phyloP scores from a whole-genome alignment of 768 basidiomycete genomes.

The Cytidiella melzeri region DNA sequence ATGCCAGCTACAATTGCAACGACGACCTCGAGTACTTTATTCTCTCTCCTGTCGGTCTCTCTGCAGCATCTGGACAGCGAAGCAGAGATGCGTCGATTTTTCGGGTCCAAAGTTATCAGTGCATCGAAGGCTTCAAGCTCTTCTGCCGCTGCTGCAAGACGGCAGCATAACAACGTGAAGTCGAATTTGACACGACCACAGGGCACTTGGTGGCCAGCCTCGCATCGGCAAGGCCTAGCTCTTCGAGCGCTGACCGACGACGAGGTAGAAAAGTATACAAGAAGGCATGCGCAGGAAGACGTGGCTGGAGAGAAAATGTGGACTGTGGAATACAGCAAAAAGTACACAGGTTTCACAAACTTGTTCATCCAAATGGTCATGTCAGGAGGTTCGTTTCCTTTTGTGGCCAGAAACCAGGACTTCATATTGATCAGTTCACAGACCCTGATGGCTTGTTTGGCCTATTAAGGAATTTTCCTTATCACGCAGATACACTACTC shows the following conservation, averaged over 20 bases:
- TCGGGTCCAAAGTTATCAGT: conserved; percentile 84
- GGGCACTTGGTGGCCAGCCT: conserved; percentile 67
- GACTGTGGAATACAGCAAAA: conserved; percentile 82
- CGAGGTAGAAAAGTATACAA: conserved; percentile 43
- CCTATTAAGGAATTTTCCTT: conserved; percentile 72
- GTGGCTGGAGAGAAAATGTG: conserved; percentile 72
- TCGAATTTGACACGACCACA: conserved; percentile 78
- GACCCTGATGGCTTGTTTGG: conserved; percentile 77
- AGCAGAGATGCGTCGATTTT: conserved; percentile 89
- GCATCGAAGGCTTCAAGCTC: conserved; percentile 41
- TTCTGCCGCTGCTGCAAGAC: conserved; percentile 33
- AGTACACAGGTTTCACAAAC: conserved; percentile 75
- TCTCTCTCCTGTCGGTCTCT: conserved; percentile 69
- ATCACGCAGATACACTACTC: conserved; percentile 89
- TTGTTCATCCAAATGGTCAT: conserved; percentile 77
- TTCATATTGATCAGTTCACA: conserved; percentile 18
- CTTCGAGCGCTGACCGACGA: conserved; percentile 50
- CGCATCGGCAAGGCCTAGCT: conserved; percentile 66
- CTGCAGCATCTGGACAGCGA: conserved; percentile 79
- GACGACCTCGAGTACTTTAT: conserved; percentile 32
- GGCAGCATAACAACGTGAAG: conserved; percentile 41
- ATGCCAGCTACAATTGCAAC: conserved; percentile 23
- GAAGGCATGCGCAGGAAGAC: conserved; percentile 31
- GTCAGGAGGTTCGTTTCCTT: conserved; percentile 60
- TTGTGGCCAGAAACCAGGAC: background rate